Evolutionary conservation across 176 grass and related monocot species (phyloP).

Genomic region (Poa pratensis): DNA sequence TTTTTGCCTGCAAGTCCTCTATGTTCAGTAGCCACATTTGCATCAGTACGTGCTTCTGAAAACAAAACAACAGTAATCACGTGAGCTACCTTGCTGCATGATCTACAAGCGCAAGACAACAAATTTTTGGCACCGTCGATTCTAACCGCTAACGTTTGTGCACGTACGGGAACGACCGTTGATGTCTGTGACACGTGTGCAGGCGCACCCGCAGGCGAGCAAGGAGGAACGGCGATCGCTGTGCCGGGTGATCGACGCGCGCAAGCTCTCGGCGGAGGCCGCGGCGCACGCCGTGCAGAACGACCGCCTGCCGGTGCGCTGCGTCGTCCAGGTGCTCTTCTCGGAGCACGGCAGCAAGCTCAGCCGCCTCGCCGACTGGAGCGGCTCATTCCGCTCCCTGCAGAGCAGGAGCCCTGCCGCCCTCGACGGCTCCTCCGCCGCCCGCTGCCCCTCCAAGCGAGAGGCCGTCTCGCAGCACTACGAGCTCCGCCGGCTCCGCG

Average conservation of each 20-base stretch:
- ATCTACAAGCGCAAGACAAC: constrained; percentile 30
- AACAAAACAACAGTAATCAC: not conserved
- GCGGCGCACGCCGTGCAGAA: constrained; percentile 91
- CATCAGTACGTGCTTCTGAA: not conserved
- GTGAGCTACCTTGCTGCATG: constrained; percentile 29
- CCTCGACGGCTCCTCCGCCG: constrained; percentile 4
- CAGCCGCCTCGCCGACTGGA: constrained; percentile 64
- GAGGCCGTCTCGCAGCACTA: constrained; percentile 67
- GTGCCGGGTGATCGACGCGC: constrained; percentile 79
- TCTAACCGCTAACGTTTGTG: not conserved
- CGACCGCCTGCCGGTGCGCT: constrained; percentile 86
- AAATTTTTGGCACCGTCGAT: constrained; percentile 4
- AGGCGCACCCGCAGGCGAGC: constrained; percentile 74
- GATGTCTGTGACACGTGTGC: not conserved
- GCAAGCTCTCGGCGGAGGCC: constrained; percentile 86
- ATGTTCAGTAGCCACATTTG: not conserved
- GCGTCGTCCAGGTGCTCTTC: constrained; percentile 85
- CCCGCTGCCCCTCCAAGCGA: constrained; percentile 78
- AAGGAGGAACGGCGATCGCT: constrained; percentile 82
- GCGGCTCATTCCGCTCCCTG: constrained; percentile 64
- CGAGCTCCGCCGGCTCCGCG: constrained; percentile 75
- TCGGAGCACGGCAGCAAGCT: constrained; percentile 73
- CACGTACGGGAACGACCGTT: not conserved
- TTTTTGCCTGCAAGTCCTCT: not conserved
- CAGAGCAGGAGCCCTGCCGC: constrained; percentile 48